Evolutionary conservation across 2,329 filamentous ascomycete species (phyloP).

Genomic region (Sporothrix inflata): DNA sequence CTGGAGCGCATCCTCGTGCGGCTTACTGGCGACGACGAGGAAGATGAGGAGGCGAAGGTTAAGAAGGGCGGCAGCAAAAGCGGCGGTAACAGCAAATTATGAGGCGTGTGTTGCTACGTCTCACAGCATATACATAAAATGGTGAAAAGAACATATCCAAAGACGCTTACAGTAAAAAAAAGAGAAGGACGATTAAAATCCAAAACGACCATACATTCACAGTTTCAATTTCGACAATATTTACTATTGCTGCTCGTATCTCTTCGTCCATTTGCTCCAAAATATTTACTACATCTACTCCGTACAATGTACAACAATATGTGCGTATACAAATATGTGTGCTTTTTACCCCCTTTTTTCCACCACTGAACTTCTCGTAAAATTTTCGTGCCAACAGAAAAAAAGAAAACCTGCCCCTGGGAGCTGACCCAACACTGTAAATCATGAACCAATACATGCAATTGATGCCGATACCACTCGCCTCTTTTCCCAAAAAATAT

Average conservation of each 20-base stretch:
- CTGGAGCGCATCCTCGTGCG: slow-evolving; percentile 58
- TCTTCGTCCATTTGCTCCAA: background rate
- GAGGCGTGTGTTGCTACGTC: background rate
- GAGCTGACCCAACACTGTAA: slow-evolving; percentile 28
- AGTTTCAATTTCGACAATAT: background rate
- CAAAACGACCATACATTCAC: background rate
- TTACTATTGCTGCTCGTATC: background rate
- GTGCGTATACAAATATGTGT: slow-evolving; percentile 5
- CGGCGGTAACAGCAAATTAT: slow-evolving; percentile 16
- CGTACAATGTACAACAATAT: slow-evolving; percentile 15
- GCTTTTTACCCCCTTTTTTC: background rate
- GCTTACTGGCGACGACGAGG: slow-evolving; percentile 28
- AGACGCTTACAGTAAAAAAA: too few relatives aligned
- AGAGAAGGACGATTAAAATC: too few relatives aligned
- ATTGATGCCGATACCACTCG: background rate
- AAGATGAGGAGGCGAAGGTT: background rate
- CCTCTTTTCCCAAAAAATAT: background rate
- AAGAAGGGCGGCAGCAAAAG: background rate
- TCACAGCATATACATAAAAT: background rate
- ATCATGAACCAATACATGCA: background rate
- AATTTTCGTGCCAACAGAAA: background rate
- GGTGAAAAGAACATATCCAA: background rate
- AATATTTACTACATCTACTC: slow-evolving; percentile 5
- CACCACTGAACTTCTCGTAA: background rate
- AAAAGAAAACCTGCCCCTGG: slow-evolving; percentile 10